These are phyloP conservation scores for Diaporthe vaccinii DNA, from an alignment of 2,329 filamentous ascomycete genomes.

Conservation along the genomic window DNA sequence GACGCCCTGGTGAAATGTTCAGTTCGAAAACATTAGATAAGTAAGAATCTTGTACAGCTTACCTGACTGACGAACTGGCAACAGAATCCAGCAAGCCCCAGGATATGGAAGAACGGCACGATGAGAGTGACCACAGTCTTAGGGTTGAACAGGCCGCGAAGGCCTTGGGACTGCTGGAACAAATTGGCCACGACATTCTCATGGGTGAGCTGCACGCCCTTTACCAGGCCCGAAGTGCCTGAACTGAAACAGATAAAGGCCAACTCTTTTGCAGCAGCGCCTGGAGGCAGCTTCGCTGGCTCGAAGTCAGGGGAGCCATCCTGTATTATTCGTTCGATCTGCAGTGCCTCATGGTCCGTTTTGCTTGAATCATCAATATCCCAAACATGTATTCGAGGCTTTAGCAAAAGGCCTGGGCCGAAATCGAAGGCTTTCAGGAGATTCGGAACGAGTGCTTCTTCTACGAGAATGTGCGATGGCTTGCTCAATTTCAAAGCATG, in stretches of 20 bases:
- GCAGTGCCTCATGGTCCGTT: not conserved
- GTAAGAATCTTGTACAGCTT: not conserved
- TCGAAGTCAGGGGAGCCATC: constrained; percentile 28
- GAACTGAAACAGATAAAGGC: constrained; percentile 40
- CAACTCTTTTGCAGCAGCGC: constrained; percentile 5
- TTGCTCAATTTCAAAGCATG: constrained; percentile 34
- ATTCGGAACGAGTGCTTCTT: constrained; percentile 13
- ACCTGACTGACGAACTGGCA: constrained; percentile 38
- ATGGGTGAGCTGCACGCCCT: constrained; percentile 38
- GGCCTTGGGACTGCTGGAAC: constrained; percentile 36
- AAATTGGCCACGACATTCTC: constrained; percentile 39
- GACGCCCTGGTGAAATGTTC: constrained; percentile 15
- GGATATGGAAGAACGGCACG: constrained; percentile 39
- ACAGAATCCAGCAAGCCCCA: constrained; percentile 36
- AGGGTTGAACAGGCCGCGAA: constrained; percentile 33
- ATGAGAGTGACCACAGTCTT: constrained; percentile 34
- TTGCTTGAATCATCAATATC: not conserved
- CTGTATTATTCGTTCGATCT: constrained; percentile 9
- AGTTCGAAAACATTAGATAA: not conserved
- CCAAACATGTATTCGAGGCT: constrained; percentile 2
- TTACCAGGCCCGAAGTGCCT: constrained; percentile 38
- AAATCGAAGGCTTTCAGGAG: not conserved
- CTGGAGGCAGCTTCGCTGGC: constrained; percentile 3
- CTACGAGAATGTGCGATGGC: constrained; percentile 35
- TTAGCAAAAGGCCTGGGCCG: too few species aligned